Conservation (phyloP, 352 stramenopile genomes). For the Elongisporangium prolatum region DNA sequence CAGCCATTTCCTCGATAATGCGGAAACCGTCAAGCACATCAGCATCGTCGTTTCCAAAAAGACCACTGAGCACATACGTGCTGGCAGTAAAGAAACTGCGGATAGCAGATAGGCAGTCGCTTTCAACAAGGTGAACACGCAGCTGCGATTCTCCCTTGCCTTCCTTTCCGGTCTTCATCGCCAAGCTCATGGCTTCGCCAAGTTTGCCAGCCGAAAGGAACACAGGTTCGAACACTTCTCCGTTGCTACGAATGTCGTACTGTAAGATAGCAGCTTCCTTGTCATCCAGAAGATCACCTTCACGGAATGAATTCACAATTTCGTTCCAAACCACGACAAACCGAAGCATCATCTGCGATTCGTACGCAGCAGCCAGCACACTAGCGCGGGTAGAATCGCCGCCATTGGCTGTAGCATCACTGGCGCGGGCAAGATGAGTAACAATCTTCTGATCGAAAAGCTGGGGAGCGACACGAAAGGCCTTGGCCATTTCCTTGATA, state of each 20-base stretch:
- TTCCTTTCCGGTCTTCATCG: conserved; percentile 68
- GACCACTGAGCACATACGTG: conserved; percentile 62
- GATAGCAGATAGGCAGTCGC: conserved; percentile 75
- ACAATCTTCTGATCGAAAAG: conserved; percentile 81
- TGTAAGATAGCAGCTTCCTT: conserved; percentile 76
- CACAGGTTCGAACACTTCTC: conserved; percentile 82
- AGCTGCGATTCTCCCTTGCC: conserved; percentile 79
- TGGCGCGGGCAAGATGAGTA: conserved; percentile 49
- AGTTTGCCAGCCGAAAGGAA: conserved; percentile 84
- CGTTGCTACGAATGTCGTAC: conserved; percentile 83
- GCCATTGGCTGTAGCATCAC: conserved; percentile 39
- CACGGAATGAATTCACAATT: conserved; percentile 78
- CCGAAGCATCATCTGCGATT: conserved; percentile 79
- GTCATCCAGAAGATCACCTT: conserved; percentile 67
- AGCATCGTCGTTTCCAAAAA: conserved; percentile 76
- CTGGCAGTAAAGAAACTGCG: conserved; percentile 82
- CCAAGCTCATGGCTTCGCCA: conserved; percentile 63
- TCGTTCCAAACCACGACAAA: conserved; percentile 84
- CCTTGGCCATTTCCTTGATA: conserved; percentile 69
- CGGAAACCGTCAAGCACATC: conserved; percentile 78
- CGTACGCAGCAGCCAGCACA: conserved; percentile 45
- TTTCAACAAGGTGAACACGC: conserved; percentile 70
- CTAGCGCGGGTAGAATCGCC: conserved; percentile 41
- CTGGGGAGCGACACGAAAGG: conserved; percentile 65
- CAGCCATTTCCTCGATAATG: conserved; percentile 65